These are phyloP conservation scores for Discostella stelligeroides DNA, from an alignment of 108 stramenopile species.

Conservation along the genomic window DNA sequence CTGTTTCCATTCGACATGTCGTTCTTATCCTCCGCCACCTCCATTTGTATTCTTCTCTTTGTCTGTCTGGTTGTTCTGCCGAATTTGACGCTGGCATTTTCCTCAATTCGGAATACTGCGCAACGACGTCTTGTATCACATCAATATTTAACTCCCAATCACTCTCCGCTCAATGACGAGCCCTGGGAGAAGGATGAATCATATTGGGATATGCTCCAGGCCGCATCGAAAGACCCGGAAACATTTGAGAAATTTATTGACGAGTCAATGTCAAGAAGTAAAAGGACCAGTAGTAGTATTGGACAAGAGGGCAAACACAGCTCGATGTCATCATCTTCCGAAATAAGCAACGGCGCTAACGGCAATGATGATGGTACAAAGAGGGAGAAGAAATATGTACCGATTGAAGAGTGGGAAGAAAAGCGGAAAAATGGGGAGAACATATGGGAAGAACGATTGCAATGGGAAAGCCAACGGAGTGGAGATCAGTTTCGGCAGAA, in stretches of 20 bases:
- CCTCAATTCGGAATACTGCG: too few relatives aligned
- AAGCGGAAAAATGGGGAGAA: slow-evolving; percentile 46
- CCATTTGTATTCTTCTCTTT: too few relatives aligned
- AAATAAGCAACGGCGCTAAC: neutral
- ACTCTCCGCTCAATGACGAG: slow-evolving; percentile 42
- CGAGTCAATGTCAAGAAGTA: slow-evolving; percentile 25
- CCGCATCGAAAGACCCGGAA: slow-evolving; percentile 38
- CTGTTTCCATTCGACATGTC: too few relatives aligned
- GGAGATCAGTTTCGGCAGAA: slow-evolving; percentile 80
- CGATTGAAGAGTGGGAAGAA: slow-evolving; percentile 84
- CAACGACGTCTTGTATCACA: neutral
- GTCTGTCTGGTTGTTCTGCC: too few relatives aligned
- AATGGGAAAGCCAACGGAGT: slow-evolving; percentile 71
- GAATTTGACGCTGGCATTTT: too few relatives aligned
- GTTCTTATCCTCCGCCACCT: too few relatives aligned
- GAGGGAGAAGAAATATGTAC: slow-evolving; percentile 47
- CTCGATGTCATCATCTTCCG: neutral
- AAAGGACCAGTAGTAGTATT: slow-evolving; percentile 10
- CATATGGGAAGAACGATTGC: slow-evolving; percentile 73
- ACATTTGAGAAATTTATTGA: slow-evolving; percentile 46
- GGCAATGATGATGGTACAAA: neutral
- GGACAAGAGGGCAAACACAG: neutral
- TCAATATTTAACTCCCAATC: neutral
- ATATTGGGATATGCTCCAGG: slow-evolving; percentile 37
- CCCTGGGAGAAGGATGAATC: slow-evolving; percentile 42